These are phyloP conservation scores for Alternaria brassicicola DNA, from an alignment of 2,329 filamentous ascomycete species.

Conservation along the genomic window DNA sequence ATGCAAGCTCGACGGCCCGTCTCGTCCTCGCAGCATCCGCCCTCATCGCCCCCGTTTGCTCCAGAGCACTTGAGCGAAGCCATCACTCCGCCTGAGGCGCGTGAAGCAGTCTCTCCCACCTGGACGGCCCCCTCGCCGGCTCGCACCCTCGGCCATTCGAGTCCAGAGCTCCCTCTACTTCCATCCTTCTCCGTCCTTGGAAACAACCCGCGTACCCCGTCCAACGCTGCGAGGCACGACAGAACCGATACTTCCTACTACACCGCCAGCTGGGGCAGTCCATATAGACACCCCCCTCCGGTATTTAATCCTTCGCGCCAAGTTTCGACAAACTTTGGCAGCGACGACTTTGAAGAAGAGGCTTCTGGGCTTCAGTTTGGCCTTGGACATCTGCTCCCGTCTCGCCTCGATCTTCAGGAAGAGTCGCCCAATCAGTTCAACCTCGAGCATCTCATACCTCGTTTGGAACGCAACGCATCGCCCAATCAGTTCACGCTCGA, in stretches of 20 bases:
- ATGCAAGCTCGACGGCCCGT: conserved; percentile 49
- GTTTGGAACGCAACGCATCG: conserved; percentile 40
- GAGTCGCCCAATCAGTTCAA: conserved; percentile 46
- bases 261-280: conserved; percentile 90
- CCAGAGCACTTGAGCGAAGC: conserved; percentile 33
- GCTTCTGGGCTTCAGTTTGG: conserved; percentile 47
- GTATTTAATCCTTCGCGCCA: conserved; percentile 40
- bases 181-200: conserved; percentile 42
- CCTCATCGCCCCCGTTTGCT: conserved; percentile 46
- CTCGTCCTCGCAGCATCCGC: conserved; percentile 40
- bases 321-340: conserved; percentile 39
- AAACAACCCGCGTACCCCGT: conserved; percentile 43
- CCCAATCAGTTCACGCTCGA: conserved; percentile 48
- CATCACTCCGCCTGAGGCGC: conserved; percentile 28
- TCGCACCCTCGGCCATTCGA: conserved; percentile 50
- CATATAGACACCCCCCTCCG: conserved; percentile 73
- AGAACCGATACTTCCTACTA: conserved; percentile 60
- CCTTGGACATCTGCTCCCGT: conserved; percentile 48
- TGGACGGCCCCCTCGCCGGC: conserved; percentile 50
- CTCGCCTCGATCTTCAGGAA: conserved; percentile 40
- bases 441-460: conserved; percentile 49
- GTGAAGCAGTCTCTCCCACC: conserved; percentile 39
- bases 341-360: conserved; percentile 49
- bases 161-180: conserved; percentile 50
- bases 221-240: conserved; percentile 42